Evolutionary conservation across 2,329 filamentous ascomycete genomes (phyloP).

Genomic region (Remersonia thermophila): DNA sequence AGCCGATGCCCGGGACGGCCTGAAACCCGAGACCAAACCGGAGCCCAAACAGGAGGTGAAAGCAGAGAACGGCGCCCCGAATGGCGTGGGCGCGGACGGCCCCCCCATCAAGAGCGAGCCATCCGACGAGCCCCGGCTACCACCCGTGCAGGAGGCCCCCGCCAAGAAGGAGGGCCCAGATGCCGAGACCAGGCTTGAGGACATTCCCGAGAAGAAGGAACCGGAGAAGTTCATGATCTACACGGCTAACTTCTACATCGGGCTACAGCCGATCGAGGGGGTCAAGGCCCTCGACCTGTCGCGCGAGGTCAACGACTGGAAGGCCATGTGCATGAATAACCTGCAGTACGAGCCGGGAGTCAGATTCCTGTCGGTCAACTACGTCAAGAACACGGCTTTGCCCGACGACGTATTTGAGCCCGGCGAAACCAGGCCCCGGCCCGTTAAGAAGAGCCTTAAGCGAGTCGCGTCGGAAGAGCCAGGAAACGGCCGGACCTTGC

Average conservation of each 20-base stretch:
- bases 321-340: conserved; percentile 65
- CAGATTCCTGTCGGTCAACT: conserved; percentile 68
- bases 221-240: conserved; percentile 41
- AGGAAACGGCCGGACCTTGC: conserved; percentile 22
- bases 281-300: conserved; percentile 66
- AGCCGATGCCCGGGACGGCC: conserved; percentile 34
- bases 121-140: background rate
- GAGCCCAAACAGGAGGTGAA: conserved; percentile 24
- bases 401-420: conserved; percentile 80
- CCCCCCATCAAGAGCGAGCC: conserved; percentile 8
- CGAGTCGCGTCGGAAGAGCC: conserved; percentile 21
- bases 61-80: conserved; percentile 12
- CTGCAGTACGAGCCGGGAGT: conserved; percentile 61
- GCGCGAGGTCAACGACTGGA: conserved; percentile 76
- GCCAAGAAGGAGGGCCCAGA: too few species aligned
- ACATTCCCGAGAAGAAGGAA: conserved; percentile 14
- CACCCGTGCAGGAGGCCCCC: background rate
- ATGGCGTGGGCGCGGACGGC: conserved; percentile 8
- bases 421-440: conserved; percentile 59
- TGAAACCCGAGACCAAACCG: conserved; percentile 32
- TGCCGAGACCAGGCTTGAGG: conserved; percentile 15
- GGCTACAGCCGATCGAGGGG: conserved; percentile 62
- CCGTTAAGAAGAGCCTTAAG: conserved; percentile 43
- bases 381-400: conserved; percentile 69
- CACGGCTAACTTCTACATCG: conserved; percentile 91